Evolutionary conservation across 2,329 filamentous ascomycete genomes (phyloP), one percentile per base, ranked within the genome.

Genomic region (Rugonectria rugulosa): DNA sequence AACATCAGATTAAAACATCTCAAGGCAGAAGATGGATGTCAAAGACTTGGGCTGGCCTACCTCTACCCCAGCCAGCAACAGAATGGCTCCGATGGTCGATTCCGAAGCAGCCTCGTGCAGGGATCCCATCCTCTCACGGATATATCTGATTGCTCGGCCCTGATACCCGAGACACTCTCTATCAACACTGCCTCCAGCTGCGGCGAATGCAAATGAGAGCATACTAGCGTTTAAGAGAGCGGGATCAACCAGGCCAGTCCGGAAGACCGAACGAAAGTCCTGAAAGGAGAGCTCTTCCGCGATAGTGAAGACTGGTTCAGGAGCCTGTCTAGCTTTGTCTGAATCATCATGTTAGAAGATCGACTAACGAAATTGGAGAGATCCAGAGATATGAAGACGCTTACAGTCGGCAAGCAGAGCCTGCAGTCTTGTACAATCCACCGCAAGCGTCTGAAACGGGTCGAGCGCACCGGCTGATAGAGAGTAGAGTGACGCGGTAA

Each of bases 41-140:
- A n/a, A n/a, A n/a, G n/a, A n/a, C n/a, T n/a, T n/a, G n/a, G n/a
- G n/a, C n/a, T 5, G 53, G 31, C 74, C 49, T 2, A 77, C 77
- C 68, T 78, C 77, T 1, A 77, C 61, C 1, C 76, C 75, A 10
- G 75, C 75, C 0, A 79, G 63, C 0, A 79, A 64, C 5, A 79
- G 15, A 56, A 79, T 79, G 0, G 77, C 70, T 0, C 74, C 77
- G 2, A 79, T 57, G 0, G 75, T 78, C 4, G 75, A 67, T 45
- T 72, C 72, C 0, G 74, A 71, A 11, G 67, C 60, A 27, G 70
- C 68, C 4, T 52, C 55, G 4, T 68, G 59, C 0, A 52, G 52
- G 9, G 54, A 70, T 20, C 48, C 59, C 62, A 79, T 72, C n/a
- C 63, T 73, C 24, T 68, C 26, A 4, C 75, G 69, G 46, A 79